These are phyloP conservation scores for Phoenix dactylifera DNA, from an alignment of 176 grass and related monocot genomes.

Conservation along the genomic window DNA sequence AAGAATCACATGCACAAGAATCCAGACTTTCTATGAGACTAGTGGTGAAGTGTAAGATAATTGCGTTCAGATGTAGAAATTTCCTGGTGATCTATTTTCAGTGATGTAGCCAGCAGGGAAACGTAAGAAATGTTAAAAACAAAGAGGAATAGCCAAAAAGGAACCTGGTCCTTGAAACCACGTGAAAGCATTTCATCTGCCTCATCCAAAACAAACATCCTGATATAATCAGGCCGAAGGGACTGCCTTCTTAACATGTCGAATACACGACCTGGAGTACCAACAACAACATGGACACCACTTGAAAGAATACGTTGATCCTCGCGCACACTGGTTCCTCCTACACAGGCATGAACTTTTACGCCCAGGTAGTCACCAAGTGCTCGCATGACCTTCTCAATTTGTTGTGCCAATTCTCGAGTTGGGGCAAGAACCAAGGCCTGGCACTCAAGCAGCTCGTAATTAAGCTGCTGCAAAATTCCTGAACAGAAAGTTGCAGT, in stretches of 20 bases:
- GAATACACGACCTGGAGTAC: conserved; percentile 71
- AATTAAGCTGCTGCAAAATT: conserved; percentile 75
- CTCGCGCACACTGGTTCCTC: conserved; percentile 70
- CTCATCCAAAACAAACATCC: conserved; percentile 85
- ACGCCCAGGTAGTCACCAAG: conserved; percentile 78
- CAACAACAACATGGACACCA: conserved; percentile 80
- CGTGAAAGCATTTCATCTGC: conserved; percentile 86
- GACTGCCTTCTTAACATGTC: conserved; percentile 72
- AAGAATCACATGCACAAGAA: no score
- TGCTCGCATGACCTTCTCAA: conserved; percentile 84
- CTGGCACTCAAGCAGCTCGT: conserved; percentile 55
- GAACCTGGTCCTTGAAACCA: conserved; percentile 83
- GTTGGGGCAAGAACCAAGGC: conserved; percentile 72
- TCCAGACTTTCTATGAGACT: no score
- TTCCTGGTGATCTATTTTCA: no score
- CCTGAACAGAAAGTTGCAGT: conserved; percentile 87
- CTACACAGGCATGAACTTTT: conserved; percentile 82
- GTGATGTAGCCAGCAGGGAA: no score
- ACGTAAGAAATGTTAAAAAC: no score
- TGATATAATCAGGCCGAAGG: conserved; percentile 53
- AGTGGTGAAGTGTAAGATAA: no score
- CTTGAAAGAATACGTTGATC: conserved; percentile 76
- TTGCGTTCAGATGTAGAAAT: no score
- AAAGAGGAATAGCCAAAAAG: not conserved
- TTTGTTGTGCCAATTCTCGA: conserved; percentile 73